phyloP scores from a whole-genome alignment of 306 rosid genomes.

The Citrullus colocynthis region DNA sequence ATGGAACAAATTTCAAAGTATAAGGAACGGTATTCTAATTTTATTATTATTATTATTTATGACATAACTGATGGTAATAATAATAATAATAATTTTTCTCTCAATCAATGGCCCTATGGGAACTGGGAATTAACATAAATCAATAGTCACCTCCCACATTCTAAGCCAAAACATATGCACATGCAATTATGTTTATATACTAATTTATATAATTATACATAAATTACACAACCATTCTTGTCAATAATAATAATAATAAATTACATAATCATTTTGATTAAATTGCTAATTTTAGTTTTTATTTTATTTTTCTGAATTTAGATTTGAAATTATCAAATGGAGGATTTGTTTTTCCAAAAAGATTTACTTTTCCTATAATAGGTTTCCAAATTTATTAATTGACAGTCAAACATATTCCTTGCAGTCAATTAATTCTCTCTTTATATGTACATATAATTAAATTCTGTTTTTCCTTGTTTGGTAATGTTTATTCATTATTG shows the following conservation, averaged over 20 bases:
- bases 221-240: not conserved
- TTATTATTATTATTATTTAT: too few species aligned
- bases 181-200: not conserved
- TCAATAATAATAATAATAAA: too few species aligned
- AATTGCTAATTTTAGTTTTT: too few species aligned
- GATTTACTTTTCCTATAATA: not conserved
- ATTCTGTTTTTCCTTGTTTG: not conserved
- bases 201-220: not conserved
- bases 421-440: not conserved
- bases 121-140: not conserved
- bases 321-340: too few species aligned
- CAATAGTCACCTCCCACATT: not conserved
- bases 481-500: not conserved
- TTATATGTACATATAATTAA: not conserved
- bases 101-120: too few species aligned
- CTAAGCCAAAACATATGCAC: not conserved
- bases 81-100: too few species aligned
- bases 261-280: too few species aligned
- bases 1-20: too few species aligned
- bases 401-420: slow-evolving; percentile 11
- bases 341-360: not conserved
- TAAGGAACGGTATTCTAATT: too few species aligned
- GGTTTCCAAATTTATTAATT: not conserved
- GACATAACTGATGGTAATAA: too few species aligned
- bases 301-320: too few species aligned